These are phyloP conservation scores for Abelmoschus esculentus DNA, from an alignment of 345 rosid genomes.

Conservation along the genomic window DNA sequence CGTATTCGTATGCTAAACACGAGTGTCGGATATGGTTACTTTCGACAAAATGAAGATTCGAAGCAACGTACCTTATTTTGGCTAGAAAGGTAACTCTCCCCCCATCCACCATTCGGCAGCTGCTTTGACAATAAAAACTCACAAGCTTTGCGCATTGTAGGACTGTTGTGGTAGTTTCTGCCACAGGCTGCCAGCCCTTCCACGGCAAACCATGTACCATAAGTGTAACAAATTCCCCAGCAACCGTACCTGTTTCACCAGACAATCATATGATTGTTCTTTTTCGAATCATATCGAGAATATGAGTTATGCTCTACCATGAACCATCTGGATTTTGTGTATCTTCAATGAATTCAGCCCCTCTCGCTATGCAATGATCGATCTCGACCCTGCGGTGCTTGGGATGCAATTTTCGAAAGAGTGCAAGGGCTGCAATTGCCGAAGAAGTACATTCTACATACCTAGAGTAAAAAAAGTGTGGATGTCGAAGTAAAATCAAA, in stretches of 20 bases:
- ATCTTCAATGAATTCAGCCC: constrained; percentile 27
- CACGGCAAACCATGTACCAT: constrained; percentile 50
- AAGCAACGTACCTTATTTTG: constrained; percentile 29
- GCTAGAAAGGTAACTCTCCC: constrained; percentile 55
- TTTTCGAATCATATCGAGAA: background rate
- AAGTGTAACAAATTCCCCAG: constrained; percentile 67
- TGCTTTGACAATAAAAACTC: constrained; percentile 42
- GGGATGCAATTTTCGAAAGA: constrained; percentile 38
- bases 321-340: constrained; percentile 46
- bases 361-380: constrained; percentile 21
- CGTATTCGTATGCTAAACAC: too few relatives aligned
- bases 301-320: constrained; percentile 19
- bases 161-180: constrained; percentile 27
- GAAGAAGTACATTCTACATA: constrained; percentile 50
- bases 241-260: constrained; percentile 40
- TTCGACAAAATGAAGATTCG: background rate
- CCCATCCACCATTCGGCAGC: constrained; percentile 59
- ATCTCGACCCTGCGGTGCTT: constrained; percentile 32
- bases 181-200: constrained; percentile 45
- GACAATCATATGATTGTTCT: background rate
- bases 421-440: constrained; percentile 32
- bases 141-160: constrained; percentile 41
- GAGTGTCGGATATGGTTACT: too few relatives aligned
- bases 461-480: constrained; percentile 15
- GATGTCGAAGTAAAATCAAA: background rate